Evolutionary conservation across 1,284 basidiomycete species (phyloP), one percentile per base, ranked within the genome.

Genomic region (Cutaneotrichosporon sp.): DNA sequence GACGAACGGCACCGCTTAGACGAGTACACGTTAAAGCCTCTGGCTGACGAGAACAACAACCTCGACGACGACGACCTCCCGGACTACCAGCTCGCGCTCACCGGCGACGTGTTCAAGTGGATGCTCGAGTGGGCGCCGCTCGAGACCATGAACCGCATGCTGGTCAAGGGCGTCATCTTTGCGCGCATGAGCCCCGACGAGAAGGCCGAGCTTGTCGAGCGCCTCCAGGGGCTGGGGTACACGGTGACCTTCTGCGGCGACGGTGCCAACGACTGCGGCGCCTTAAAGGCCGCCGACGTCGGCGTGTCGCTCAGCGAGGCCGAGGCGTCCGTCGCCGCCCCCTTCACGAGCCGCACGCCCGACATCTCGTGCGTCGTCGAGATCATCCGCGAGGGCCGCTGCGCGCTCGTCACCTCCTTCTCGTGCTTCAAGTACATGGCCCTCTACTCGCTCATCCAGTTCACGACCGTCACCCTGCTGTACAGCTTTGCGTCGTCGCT

Each of bases 111-210:
- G 27, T 99, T 99, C 82, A 86, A 92, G 36, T 99, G 97, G 97
- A 95, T 99, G 88, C 87, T 99, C 70, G 95, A 95, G 74, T 87
- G 92, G 80, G 94, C 93, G 0, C 89, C 95, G 5, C 82, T 95
- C 25, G 97, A 99, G 81, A 95, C 94, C 0, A 80, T 97, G 67
- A 91, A 97, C 72, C 85, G 94, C 61, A 95, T 99, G 93, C 87
- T 99, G n/a, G 92, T 98, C 63, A 97, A 97, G 80, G 88, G 95
- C 3, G 92, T 97, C 73, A 90, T 99, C 56, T 99, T 95, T 76
- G 95, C 97, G 10, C 87, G 97, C 27, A 99, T 99, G 97, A 99
- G 95, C 18, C 97, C 97, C 0, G 97, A 99, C 78, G 97, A 99
- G 82, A 99, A 99, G 82, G 97, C 98, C 72, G 97, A 99, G 77